Conservation (phyloP, 176 grass and related monocot genomes). For the Eragrostis curvula region DNA sequence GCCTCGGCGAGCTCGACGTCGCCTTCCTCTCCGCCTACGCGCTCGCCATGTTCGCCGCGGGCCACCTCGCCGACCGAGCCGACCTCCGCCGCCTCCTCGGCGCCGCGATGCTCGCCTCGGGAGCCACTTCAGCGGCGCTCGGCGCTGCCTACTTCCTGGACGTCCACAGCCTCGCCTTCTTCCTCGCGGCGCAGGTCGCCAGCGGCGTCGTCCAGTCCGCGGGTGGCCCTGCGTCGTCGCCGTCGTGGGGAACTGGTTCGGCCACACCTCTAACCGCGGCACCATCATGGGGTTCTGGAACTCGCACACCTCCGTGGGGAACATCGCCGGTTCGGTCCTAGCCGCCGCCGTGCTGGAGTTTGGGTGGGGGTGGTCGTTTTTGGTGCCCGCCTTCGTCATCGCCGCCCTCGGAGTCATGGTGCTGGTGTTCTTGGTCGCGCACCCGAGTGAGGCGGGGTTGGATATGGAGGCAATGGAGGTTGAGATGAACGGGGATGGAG, state of each 20-base stretch:
- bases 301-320: constrained; percentile 86
- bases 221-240: constrained; percentile 96
- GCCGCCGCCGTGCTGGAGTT: constrained; percentile 86
- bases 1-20: constrained; percentile 90
- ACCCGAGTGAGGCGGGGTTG: constrained; percentile 67
- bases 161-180: constrained; percentile 70
- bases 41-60: constrained; percentile 78
- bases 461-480: constrained; percentile 54
- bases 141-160: constrained; percentile 74
- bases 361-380: constrained; percentile 92
- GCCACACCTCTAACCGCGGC: constrained; percentile 59
- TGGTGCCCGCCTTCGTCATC: constrained; percentile 63
- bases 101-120: constrained; percentile 78
- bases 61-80: constrained; percentile 82
- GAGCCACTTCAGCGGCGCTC: constrained; percentile 62
- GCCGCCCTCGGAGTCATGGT: constrained; percentile 51
- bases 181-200: constrained; percentile 60
- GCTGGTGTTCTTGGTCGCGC: constrained; percentile 58
- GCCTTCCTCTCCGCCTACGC: constrained; percentile 87
- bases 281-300: constrained; percentile 94
- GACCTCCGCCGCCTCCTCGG: constrained; percentile 81
- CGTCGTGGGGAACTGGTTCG: constrained; percentile 94
- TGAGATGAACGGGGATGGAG: constrained; percentile 73
- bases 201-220: constrained; percentile 83
- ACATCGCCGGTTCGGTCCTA: constrained; percentile 83